Evolutionary conservation across 805 yeast genomes (phyloP), one percentile per base, ranked within the genome.

Genomic region (Wickerhamiella kazuoi): DNA sequence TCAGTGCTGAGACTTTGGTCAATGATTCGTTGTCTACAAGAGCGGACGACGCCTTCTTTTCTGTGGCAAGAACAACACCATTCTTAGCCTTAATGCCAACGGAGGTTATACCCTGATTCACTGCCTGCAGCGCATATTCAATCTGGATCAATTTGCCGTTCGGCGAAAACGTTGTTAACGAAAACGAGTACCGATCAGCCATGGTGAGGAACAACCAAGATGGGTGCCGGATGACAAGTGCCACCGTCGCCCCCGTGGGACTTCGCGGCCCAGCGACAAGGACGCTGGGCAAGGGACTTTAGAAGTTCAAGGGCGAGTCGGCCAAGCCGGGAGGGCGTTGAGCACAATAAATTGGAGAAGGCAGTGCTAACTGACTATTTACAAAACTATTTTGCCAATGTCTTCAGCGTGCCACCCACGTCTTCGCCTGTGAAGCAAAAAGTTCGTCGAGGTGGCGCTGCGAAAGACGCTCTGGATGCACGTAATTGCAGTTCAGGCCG

Each of bases 141-240:
- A 90, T 90, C 65, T 90, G 99, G 37, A 86, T 94, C 49, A 90
- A 72, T 67, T 90, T 90, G 50, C 99, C 99, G 61, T 79, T 80
- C 55, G 99, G 98, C 37, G 97, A 87, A 60, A 90, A 90, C 15
- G 98, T 90, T 20, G 98, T 90, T 46, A 90, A 71, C 19, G 98
- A 90, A 58, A 90, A 90, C 17, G 97, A 84, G 63, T 90, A 90
- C 70, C 98, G 76, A 61, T 90, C 98, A 44, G 98, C 94, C 97
- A 90, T 90, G 34, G 38, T 29, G 31, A 28, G 7, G 4, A 21
- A 6, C 6, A 11, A 7, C 11, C 11, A 7, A 11, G 26, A 7
- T 6, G 26, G 6, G 26, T 6, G 6, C 9, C 26, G 6, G 26
- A 23, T 23, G 26, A 23, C 26, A 23, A 23, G 26, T 23, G 26